Evolutionary conservation across 225 moss, liverwort and hornwort species (phyloP).

Genomic region (Bryum argenteum): DNA sequence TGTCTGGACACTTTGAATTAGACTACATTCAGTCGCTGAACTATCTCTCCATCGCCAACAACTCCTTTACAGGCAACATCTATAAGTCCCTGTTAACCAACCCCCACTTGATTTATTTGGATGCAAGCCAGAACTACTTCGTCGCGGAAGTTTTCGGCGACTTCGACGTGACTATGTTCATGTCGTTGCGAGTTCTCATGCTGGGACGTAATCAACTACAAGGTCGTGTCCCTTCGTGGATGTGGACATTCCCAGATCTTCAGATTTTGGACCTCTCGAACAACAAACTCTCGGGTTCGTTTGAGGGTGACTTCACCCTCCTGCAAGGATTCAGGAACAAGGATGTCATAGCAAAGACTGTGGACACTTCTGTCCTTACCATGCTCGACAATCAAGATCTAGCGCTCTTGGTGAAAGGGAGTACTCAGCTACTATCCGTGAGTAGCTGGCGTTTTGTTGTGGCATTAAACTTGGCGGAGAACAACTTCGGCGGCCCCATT

Average conservation of each 20-base stretch:
- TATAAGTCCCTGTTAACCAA: slow-evolving; percentile 23
- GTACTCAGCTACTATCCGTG: slow-evolving; percentile 20
- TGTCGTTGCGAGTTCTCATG: slow-evolving; percentile 27
- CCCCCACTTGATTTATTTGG: slow-evolving; percentile 21
- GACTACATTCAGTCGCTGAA: slow-evolving; percentile 18
- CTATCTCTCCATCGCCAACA: slow-evolving; percentile 29
- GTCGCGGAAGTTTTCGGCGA: slow-evolving; percentile 25
- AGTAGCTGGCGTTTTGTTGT: slow-evolving; percentile 26
- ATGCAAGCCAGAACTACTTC: slow-evolving; percentile 29
- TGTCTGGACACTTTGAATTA: slow-evolving; percentile 23
- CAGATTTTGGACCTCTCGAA: slow-evolving; percentile 38
- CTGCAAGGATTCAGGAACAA: slow-evolving; percentile 29
- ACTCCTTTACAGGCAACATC: slow-evolving; percentile 29
- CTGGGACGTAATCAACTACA: slow-evolving; percentile 30
- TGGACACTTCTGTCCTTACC: not conserved
- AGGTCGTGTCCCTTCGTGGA: slow-evolving; percentile 30
- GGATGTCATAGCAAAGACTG: not conserved
- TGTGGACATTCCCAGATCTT: slow-evolving; percentile 33
- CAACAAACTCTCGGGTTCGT: slow-evolving; percentile 26
- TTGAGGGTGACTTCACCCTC: slow-evolving; percentile 21
- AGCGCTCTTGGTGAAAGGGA: slow-evolving; percentile 26
- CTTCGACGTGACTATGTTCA: slow-evolving; percentile 16
- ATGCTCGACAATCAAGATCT: slow-evolving; percentile 32
- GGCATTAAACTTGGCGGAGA: slow-evolving; percentile 23
- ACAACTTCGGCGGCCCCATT: slow-evolving; percentile 18